Conservation (phyloP, 2,329 filamentous ascomycete genomes). For the Dactylellina leptospora region DNA sequence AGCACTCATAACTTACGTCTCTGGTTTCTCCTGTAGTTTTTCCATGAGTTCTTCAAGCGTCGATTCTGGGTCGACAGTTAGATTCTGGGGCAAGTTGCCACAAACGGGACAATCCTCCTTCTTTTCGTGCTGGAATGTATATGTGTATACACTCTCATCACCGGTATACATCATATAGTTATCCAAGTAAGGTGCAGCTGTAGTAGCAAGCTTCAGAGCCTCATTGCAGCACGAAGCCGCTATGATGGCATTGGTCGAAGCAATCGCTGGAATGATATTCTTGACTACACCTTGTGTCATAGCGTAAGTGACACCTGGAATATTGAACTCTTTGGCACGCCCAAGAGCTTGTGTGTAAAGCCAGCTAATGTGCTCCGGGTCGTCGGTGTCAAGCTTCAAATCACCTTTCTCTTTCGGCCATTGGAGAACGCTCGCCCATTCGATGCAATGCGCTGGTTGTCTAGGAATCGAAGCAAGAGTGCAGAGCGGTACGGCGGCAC, state of each 20-base stretch:
- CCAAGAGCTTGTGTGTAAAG: slow-evolving; percentile 83
- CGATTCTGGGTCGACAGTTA: slow-evolving; percentile 74
- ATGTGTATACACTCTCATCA: slow-evolving; percentile 94
- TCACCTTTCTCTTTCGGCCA: slow-evolving; percentile 89
- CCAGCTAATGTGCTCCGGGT: slow-evolving; percentile 98
- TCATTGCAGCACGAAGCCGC: slow-evolving; percentile 96
- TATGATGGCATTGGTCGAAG: slow-evolving; percentile 95
- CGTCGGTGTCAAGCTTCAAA: slow-evolving; percentile 88
- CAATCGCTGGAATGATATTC: slow-evolving; percentile 98
- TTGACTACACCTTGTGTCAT: slow-evolving; percentile 98
- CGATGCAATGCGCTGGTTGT: slow-evolving; percentile 96
- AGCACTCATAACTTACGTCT: slow-evolving; percentile 66
- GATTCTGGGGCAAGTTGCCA: slow-evolving; percentile 78
- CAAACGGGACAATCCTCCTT: slow-evolving; percentile 96
- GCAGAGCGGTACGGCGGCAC: slow-evolving; percentile 93
- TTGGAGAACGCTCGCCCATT: slow-evolving; percentile 98
- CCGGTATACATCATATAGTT: slow-evolving; percentile 99
- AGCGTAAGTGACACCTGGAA: slow-evolving; percentile 89
- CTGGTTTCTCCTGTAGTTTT: slow-evolving; percentile 80
- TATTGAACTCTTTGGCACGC: slow-evolving; percentile 87
- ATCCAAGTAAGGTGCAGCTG: slow-evolving; percentile 79
- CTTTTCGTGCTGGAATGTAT: slow-evolving; percentile 93
- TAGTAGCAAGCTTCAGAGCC: slow-evolving; percentile 90
- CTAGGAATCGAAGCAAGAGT: slow-evolving; percentile 95
- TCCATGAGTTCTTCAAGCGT: slow-evolving; percentile 88